Percentiles rank a stretch among this genome's conserved stretches.
Evolutionary conservation across 2,329 filamentous ascomycete genomes (phyloP).

Genomic region (Alternaria consortialis): DNA sequence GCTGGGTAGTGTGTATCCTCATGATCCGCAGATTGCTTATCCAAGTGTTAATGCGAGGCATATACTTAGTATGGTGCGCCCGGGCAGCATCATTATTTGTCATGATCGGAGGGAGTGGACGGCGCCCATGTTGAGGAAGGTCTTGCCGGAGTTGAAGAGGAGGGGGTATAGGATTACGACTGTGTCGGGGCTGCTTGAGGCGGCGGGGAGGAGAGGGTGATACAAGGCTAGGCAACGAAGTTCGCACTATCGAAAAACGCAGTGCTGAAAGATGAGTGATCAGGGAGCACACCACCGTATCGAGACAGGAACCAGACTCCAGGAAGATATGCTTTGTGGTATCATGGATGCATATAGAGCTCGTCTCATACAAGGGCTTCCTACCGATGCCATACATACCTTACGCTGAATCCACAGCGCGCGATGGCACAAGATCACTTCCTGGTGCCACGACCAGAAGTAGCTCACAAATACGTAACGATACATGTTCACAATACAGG

Average conservation of each 20-base stretch:
- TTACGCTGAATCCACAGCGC: background rate
- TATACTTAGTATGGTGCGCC: constrained; percentile 79
- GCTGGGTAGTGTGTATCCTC: constrained; percentile 86
- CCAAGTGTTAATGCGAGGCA: constrained; percentile 77
- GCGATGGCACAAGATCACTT: background rate
- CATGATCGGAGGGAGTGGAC: constrained; percentile 89
- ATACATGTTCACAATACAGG: background rate
- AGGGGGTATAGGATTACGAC: constrained; percentile 77
- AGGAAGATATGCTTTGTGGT: background rate
- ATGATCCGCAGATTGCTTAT: constrained; percentile 84
- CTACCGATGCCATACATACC: background rate
- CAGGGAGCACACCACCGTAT: background rate
- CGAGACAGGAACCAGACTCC: background rate
- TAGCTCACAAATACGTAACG: background rate
- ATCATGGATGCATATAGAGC: background rate
- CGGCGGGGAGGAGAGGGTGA: constrained; percentile 1
- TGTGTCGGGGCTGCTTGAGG: constrained; percentile 53
- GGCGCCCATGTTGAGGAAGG: constrained; percentile 75
- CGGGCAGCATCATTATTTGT: constrained; percentile 83
- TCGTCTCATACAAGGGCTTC: background rate
- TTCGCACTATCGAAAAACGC: background rate
- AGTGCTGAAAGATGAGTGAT: background rate
- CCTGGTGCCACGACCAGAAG: background rate
- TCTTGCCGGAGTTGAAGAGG: constrained; percentile 74
- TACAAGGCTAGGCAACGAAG: background rate